Percentiles rank a stretch among this genome's conserved stretches.
phyloP scores from a whole-genome alignment of 495 filamentous ascomycete genomes.

The Tuber melanosporum region DNA sequence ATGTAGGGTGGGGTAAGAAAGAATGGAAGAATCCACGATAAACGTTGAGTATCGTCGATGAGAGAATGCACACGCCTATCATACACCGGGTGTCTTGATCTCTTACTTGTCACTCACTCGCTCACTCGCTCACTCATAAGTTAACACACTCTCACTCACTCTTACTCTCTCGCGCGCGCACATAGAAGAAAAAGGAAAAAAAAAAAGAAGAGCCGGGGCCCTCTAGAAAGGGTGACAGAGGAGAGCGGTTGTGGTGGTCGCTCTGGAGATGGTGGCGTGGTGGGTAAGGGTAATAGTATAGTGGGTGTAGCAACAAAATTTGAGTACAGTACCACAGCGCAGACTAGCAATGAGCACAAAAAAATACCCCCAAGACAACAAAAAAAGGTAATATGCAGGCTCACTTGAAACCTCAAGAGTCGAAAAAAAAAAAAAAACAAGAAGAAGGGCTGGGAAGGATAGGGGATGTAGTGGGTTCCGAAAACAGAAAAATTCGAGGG shows the following conservation, averaged over 20 bases:
- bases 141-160: neutral
- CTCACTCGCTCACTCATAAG: neutral
- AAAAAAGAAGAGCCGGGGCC: neutral
- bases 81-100: neutral
- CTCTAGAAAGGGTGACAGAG: neutral
- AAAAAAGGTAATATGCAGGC: neutral
- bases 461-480: neutral
- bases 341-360: neutral
- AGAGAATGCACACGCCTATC: neutral
- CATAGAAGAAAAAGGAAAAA: neutral
- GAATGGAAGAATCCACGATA: neutral
- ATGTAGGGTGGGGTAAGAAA: neutral
- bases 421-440: neutral
- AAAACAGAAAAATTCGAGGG: neutral
- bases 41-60: neutral
- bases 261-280: neutral
- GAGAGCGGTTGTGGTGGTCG: neutral
- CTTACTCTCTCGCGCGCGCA: neutral
- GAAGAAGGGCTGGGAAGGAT: neutral
- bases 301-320: neutral
- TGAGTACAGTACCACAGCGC: neutral
- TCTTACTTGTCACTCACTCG: neutral
- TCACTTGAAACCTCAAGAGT: neutral
- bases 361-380: neutral
- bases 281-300: neutral